Percentiles rank a stretch among this genome's conserved stretches.
phyloP scores from a whole-genome alignment of 352 stramenopile species.

The Globisporangium heterothallicum region DNA sequence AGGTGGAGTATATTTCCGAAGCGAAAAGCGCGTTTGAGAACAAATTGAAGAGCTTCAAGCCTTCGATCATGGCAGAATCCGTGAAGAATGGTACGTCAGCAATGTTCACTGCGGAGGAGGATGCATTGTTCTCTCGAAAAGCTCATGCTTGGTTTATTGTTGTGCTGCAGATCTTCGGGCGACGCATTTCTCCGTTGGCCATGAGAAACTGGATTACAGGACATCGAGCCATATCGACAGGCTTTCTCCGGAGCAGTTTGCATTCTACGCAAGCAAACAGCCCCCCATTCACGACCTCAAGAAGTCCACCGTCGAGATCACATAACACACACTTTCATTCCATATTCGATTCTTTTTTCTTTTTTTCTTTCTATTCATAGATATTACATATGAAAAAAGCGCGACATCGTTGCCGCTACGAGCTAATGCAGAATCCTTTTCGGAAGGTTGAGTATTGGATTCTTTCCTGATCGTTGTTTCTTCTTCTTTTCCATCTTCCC shows the following conservation, averaged over 20 bases:
- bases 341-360: background rate
- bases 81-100: conserved; percentile 64
- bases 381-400: background rate
- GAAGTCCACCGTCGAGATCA: conserved; percentile 71
- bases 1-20: conserved; percentile 76
- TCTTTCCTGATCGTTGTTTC: background rate
- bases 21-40: conserved; percentile 66
- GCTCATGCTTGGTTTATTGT: conserved; percentile 2
- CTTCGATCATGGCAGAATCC: conserved; percentile 64
- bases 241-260: conserved; percentile 53
- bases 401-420: background rate
- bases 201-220: conserved; percentile 61
- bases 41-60: conserved; percentile 66
- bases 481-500: background rate
- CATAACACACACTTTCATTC: conserved; percentile 7
- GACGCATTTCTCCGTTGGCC: conserved; percentile 67
- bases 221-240: conserved; percentile 63
- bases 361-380: conserved; percentile 4
- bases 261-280: conserved; percentile 37
- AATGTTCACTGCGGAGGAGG: background rate
- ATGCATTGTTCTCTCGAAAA: background rate
- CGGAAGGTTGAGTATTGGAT: too few species aligned
- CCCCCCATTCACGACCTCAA: conserved; percentile 53
- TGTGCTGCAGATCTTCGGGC: conserved; percentile 53
- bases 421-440: too few species aligned